phyloP scores from a whole-genome alignment of 495 filamentous ascomycete genomes.

The Jackrogersella multiformis region DNA sequence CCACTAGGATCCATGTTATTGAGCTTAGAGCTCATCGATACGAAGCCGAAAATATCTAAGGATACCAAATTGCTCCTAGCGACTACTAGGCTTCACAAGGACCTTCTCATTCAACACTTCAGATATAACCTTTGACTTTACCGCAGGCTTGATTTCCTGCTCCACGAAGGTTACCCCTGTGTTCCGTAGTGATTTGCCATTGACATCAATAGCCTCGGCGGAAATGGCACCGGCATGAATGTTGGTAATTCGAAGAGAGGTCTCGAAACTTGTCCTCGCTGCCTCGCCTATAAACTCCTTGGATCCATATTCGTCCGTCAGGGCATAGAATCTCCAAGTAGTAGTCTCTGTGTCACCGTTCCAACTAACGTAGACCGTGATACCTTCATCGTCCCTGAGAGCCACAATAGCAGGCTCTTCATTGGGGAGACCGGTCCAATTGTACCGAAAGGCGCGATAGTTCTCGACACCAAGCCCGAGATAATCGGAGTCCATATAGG shows the following conservation, averaged over 20 bases:
- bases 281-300: slow-evolving; percentile 42
- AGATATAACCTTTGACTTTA: background rate
- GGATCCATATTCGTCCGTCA: slow-evolving; percentile 39
- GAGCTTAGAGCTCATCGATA: background rate
- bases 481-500: slow-evolving; percentile 47
- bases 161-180: slow-evolving; percentile 40
- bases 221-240: slow-evolving; percentile 29
- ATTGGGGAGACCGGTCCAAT: slow-evolving; percentile 51
- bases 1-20: no score
- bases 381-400: slow-evolving; percentile 34
- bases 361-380: slow-evolving; percentile 51
- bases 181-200: slow-evolving; percentile 39
- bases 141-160: slow-evolving; percentile 36
- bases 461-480: slow-evolving; percentile 47
- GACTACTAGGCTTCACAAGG: background rate
- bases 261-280: slow-evolving; percentile 49
- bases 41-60: slow-evolving; percentile 19
- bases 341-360: slow-evolving; percentile 53
- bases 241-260: slow-evolving; percentile 32
- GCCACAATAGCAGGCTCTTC: slow-evolving; percentile 49
- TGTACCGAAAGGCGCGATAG: slow-evolving; percentile 50
- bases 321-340: slow-evolving; percentile 46
- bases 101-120: background rate
- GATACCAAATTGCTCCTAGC: slow-evolving; percentile 20
- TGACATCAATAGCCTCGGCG: slow-evolving; percentile 45